Base-by-base conservation (phyloP, 139 green algal genomes). In the Bryopsis sp. region DNA sequence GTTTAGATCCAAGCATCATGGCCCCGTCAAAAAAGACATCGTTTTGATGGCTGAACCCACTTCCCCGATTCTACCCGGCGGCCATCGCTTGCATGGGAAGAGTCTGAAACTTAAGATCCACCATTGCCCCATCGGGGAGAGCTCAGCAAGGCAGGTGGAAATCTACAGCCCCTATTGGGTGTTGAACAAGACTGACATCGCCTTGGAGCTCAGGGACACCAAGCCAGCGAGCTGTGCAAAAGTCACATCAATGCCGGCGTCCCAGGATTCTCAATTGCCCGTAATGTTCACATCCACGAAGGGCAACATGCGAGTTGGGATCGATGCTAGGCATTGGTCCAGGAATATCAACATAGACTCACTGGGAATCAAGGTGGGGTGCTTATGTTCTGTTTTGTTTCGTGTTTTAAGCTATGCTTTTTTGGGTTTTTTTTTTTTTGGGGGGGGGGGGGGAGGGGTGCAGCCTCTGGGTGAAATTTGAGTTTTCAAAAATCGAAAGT, bases 141-240 rank as follows among this genome's bases (percentile, higher is more conserved):
- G 69, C 57, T 67, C 47, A 24, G 70, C 70, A 8, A 46, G 73
- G 1, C 47, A 73, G 39, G 70, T 83, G 29, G 38, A 48, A 2
- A 47, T 83, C 7, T 80, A 61, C 50, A 74, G 74, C 39, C 68
- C 72, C 28, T 83, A 77, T 59, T 80, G 74, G 78, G 63, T 83
- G 4, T 50, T 80, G 32, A 83, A 83, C 70, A 77, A 80, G 72
- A 83, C 78, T 19, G 64, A 70, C 28, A 64, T 71, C 31, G 48
- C 57, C 33, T 39, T 83, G 43, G 48, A 65, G 22, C 33, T 78
- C 32, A 72, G 46, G 15, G 78, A 83, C 46, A 68, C 54, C 32
- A 78, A 54, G 29, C 36, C 57, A 2, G 19, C 48, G 33, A 35
- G 35, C 5, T n/a, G 28, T 47, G 28, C 59, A 7, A 26, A 46